Evolutionary conservation across 140 eudicot species (phyloP).

Genomic region (Anethum foeniculum): DNA sequence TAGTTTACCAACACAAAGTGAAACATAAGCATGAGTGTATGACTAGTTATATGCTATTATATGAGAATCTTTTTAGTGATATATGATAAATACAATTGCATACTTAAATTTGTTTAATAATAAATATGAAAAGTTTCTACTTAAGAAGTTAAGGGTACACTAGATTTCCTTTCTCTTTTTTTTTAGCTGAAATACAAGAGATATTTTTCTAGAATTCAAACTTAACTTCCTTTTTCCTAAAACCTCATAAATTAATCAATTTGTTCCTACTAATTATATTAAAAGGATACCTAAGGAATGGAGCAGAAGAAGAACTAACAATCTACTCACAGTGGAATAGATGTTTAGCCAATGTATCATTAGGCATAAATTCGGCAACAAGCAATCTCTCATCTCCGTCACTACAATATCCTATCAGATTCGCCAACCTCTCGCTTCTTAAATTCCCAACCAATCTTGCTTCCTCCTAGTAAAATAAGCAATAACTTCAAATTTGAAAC

Average conservation of each 20-base stretch:
- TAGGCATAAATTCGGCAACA: slow-evolving; percentile 88
- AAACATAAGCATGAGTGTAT: neutral
- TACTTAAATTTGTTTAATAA: neutral
- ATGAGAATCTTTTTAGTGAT: neutral
- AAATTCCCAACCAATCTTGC: slow-evolving; percentile 80
- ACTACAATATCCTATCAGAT: slow-evolving; percentile 73
- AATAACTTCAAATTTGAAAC: neutral
- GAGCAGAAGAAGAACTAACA: slow-evolving; percentile 2
- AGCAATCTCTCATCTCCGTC: slow-evolving; percentile 87
- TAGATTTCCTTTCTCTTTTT: neutral
- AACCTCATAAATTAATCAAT: neutral
- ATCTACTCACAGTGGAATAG: slow-evolving; percentile 72
- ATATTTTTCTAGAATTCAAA: neutral
- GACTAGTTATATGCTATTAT: neutral
- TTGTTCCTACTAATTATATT: neutral
- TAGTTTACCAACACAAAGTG: neutral
- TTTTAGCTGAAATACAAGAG: neutral
- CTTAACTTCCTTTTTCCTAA: neutral
- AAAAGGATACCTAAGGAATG: neutral
- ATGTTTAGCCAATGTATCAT: slow-evolving; percentile 88
- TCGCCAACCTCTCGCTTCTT: slow-evolving; percentile 67
- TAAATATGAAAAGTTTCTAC: neutral
- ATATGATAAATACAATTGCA: neutral
- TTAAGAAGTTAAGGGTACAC: neutral
- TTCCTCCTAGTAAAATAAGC: slow-evolving; percentile 46